Conservation (phyloP, 2,329 filamentous ascomycete genomes). For the Diaporthe helianthi region DNA sequence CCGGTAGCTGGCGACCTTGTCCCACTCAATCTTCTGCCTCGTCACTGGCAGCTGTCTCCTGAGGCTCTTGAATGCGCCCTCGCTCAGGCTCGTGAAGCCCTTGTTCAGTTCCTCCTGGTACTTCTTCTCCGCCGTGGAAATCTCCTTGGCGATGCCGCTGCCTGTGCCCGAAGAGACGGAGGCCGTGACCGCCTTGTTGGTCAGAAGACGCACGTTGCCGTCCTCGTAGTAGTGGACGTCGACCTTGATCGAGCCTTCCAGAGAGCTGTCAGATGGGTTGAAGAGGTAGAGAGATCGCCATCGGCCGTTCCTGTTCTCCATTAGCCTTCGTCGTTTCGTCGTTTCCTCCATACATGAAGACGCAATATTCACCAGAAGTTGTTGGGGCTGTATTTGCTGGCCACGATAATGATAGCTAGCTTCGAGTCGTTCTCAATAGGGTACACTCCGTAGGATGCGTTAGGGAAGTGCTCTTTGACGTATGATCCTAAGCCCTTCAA, state of each 20-base stretch:
- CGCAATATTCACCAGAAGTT: constrained; percentile 81
- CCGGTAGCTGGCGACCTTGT: constrained; percentile 93
- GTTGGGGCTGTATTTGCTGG: constrained; percentile 96
- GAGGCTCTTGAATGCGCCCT: constrained; percentile 93
- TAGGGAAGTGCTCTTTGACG: constrained; percentile 87
- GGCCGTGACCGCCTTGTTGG: constrained; percentile 76
- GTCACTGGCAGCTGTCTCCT: constrained; percentile 94
- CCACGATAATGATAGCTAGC: constrained; percentile 83
- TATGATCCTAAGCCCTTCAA: constrained; percentile 79
- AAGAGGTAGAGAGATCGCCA: constrained; percentile 91
- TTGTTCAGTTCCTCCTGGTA: constrained; percentile 97
- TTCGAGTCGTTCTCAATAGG: constrained; percentile 78
- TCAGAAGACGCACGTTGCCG: constrained; percentile 92
- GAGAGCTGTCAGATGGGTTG: constrained; percentile 68
- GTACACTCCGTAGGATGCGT: constrained; percentile 81
- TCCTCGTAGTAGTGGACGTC: constrained; percentile 99
- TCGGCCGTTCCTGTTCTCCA: constrained; percentile 78
- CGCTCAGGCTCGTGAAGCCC: constrained; percentile 86
- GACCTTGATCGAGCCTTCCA: constrained; percentile 85
- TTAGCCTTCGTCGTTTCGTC: neutral
- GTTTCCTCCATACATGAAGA: neutral
- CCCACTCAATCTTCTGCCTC: constrained; percentile 99
- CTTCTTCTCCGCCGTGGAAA: constrained; percentile 82
- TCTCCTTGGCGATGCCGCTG: constrained; percentile 76
- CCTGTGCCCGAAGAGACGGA: constrained; percentile 69